A percentile compares a stretch with the other conserved stretches of the same genome.
Conservation (phyloP, 2,329 filamentous ascomycete species). For the Aspergillus pseudoterreus region DNA sequence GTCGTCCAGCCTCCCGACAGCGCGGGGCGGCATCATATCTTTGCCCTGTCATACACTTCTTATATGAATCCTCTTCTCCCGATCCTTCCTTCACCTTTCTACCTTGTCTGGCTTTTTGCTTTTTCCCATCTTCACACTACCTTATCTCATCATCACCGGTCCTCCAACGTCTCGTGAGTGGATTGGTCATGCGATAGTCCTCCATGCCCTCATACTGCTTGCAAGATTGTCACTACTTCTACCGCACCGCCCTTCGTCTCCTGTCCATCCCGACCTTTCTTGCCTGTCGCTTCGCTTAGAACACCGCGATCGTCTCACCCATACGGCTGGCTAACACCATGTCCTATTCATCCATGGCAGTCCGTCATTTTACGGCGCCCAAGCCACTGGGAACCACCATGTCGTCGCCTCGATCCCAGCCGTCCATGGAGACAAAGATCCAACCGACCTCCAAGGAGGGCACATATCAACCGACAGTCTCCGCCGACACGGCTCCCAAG, state of each 20-base stretch:
- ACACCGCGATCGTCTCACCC: conserved; percentile 11
- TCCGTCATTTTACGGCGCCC: conserved; percentile 67
- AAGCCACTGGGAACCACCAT: conserved; percentile 71
- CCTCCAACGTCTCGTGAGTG: conserved; percentile 10
- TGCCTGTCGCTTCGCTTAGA: conserved; percentile 69
- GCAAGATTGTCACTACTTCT: conserved; percentile 91
- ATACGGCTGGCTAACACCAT: conserved; percentile 50
- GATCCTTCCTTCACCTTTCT: neutral
- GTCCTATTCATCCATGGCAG: conserved; percentile 60
- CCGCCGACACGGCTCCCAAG: conserved; percentile 38
- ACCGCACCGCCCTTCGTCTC: conserved; percentile 81
- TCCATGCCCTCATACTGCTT: conserved; percentile 75
- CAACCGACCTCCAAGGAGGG: conserved; percentile 15
- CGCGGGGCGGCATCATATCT: conserved; percentile 3
- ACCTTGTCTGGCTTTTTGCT: conserved; percentile 2
- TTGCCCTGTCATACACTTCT: conserved; percentile 4
- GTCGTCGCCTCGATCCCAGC: conserved; percentile 36
- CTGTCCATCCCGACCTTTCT: conserved; percentile 77
- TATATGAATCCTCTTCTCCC: neutral
- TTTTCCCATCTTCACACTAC: neutral
- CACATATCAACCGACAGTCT: neutral
- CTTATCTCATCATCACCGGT: conserved; percentile 2
- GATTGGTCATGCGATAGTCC: conserved; percentile 41
- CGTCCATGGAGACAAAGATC: conserved; percentile 21
- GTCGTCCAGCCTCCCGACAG: conserved; percentile 6